phyloP scores from a whole-genome alignment of 805 yeast genomes.

The Metschnikowia chrysomelidarum region DNA sequence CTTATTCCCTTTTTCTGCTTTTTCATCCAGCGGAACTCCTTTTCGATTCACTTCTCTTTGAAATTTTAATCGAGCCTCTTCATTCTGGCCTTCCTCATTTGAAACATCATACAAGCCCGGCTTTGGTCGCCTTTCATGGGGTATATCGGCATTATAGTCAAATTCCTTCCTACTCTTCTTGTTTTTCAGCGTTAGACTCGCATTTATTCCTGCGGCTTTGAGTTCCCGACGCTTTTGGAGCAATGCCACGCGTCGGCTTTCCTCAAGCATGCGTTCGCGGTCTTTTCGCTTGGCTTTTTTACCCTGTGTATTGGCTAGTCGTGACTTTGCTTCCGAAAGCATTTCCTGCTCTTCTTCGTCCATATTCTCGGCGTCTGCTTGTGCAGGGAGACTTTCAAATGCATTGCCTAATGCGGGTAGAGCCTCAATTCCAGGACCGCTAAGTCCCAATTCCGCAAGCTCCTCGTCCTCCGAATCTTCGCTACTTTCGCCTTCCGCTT shows the following conservation, averaged over 20 bases:
- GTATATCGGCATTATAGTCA: conserved; percentile 82
- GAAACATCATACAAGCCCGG: conserved; percentile 66
- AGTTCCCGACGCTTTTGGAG: conserved; percentile 78
- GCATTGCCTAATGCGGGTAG: conserved; percentile 42
- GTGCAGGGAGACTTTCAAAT: conserved; percentile 77
- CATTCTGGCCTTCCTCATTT: conserved; percentile 52
- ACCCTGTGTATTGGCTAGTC: conserved; percentile 90
- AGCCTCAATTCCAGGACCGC: conserved; percentile 55
- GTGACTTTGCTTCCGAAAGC: conserved; percentile 91
- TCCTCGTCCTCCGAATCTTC: conserved; percentile 25
- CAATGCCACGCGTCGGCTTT: conserved; percentile 70
- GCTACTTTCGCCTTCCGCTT: conserved; percentile 25
- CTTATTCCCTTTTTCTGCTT: conserved; percentile 31
- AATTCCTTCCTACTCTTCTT: conserved; percentile 57
- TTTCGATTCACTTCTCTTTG: conserved; percentile 39
- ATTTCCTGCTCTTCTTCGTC: conserved; percentile 89
- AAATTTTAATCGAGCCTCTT: conserved; percentile 38
- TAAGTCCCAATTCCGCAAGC: conserved; percentile 34
- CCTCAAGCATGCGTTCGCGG: conserved; percentile 78
- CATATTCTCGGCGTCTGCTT: conserved; percentile 75
- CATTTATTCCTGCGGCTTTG: conserved; percentile 72
- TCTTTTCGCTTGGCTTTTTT: conserved; percentile 90
- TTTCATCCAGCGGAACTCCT: conserved; percentile 45
- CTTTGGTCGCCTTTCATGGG: conserved; percentile 69
- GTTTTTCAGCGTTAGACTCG: conserved; percentile 49